Evolutionary conservation across 2,329 filamentous ascomycete species (phyloP).

Genomic region (Cryphonectria parasitica): DNA sequence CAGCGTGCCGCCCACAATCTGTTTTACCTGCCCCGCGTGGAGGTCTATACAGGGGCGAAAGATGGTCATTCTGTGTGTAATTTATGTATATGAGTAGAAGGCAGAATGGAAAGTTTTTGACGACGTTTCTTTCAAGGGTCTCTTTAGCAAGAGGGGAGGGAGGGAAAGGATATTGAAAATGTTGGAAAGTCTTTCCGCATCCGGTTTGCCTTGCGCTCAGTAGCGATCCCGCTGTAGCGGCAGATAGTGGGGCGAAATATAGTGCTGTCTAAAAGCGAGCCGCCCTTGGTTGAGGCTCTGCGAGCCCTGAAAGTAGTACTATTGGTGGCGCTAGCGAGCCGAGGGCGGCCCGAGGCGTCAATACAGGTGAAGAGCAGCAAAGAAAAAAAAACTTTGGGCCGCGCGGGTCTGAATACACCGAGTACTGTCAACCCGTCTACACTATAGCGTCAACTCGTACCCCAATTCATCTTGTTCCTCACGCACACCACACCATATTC

Average conservation of each 20-base stretch:
- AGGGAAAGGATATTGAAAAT: neutral
- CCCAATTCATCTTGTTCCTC: neutral
- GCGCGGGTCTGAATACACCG: neutral
- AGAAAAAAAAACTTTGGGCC: neutral
- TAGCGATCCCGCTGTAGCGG: neutral
- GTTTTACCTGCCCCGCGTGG: conserved; percentile 96
- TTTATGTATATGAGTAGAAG: neutral
- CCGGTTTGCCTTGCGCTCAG: neutral
- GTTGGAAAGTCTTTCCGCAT: conserved; percentile 9
- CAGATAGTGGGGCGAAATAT: neutral
- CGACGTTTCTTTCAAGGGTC: neutral
- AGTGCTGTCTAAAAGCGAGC: neutral
- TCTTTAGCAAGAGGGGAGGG: neutral
- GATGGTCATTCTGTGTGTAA: conserved; percentile 70
- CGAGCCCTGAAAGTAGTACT: neutral
- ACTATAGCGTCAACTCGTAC: neutral
- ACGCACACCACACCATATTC: neutral
- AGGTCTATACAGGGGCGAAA: conserved; percentile 98
- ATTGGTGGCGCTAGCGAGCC: conserved; percentile 6
- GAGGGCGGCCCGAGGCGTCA: conserved; percentile 10
- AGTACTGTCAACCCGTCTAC: neutral
- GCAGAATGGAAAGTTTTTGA: neutral
- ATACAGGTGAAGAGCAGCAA: neutral
- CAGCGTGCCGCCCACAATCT: conserved; percentile 95
- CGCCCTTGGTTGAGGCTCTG: conserved; percentile 3